Percentiles rank a stretch among this genome's conserved stretches.
Conservation (phyloP, 805 yeast genomes). For the Groenewaldozyma salmanticensis region DNA sequence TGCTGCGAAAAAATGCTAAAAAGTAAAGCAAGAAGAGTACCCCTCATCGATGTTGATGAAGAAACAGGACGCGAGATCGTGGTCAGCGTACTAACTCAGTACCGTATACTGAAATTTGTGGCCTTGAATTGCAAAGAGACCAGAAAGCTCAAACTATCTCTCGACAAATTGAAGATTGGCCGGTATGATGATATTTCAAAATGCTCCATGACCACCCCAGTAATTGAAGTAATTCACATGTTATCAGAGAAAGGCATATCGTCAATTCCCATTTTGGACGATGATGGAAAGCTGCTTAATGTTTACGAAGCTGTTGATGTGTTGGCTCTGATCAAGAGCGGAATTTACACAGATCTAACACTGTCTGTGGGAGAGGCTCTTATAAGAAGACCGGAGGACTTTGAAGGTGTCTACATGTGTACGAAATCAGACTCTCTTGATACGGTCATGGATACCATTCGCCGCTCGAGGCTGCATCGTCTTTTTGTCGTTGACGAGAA, state of each 20-base stretch:
- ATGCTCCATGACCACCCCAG: conserved; percentile 85
- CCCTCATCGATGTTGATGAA: conserved; percentile 89
- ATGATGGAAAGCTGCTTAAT: conserved; percentile 56
- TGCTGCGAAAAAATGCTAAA: conserved; percentile 90
- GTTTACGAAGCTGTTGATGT: conserved; percentile 97
- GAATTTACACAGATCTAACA: conserved; percentile 81
- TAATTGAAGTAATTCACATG: conserved; percentile 80
- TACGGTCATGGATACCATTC: conserved; percentile 84
- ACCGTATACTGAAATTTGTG: conserved; percentile 89
- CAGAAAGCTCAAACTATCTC: conserved; percentile 65
- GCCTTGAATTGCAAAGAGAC: conserved; percentile 95
- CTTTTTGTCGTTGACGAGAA: conserved; percentile 83
- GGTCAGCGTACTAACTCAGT: conserved; percentile 90
- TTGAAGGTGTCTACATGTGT: conserved; percentile 96
- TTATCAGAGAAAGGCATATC: conserved; percentile 74
- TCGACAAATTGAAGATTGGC: conserved; percentile 57
- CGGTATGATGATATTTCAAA: conserved; percentile 47
- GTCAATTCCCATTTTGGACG: conserved; percentile 89
- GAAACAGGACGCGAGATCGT: conserved; percentile 89
- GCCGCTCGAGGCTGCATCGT: conserved; percentile 85
- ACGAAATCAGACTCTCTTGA: conserved; percentile 77
- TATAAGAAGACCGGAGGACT: conserved; percentile 87
- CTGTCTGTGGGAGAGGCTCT: conserved; percentile 93
- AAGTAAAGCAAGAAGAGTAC: conserved; percentile 84
- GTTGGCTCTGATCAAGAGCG: conserved; percentile 84